Percentiles rank a stretch among this genome's conserved stretches.
These are phyloP conservation scores for Auricularia heimuer DNA, from an alignment of 768 basidiomycete species.

Conservation along the genomic window DNA sequence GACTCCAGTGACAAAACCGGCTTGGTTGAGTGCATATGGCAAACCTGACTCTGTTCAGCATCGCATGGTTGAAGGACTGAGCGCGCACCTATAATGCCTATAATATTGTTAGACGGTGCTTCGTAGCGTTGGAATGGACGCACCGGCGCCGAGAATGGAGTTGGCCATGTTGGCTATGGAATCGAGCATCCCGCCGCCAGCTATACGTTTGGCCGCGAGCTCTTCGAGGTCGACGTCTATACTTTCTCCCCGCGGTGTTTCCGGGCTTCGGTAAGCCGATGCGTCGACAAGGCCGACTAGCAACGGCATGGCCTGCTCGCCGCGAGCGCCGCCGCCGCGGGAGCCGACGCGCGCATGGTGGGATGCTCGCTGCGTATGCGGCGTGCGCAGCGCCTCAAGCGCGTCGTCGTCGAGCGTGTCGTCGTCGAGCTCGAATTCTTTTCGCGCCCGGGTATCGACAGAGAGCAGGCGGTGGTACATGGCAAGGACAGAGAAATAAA, in stretches of 20 bases:
- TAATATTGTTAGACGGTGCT: conserved; percentile 2
- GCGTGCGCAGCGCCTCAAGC: neutral
- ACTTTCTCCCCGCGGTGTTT: conserved; percentile 22
- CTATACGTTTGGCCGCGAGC: conserved; percentile 51
- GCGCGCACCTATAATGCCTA: conserved; percentile 63
- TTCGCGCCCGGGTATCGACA: neutral
- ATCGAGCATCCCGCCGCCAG: conserved; percentile 67
- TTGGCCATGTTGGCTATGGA: conserved; percentile 93
- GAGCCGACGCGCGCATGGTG: conserved; percentile 21
- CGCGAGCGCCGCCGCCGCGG: conserved; percentile 30
- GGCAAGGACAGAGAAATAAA: conserved; percentile 7
- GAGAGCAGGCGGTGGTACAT: neutral
- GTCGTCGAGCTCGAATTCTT: conserved; percentile 77
- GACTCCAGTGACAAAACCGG: conserved; percentile 85
- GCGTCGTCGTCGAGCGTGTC: conserved; percentile 11
- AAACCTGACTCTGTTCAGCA: conserved; percentile 41
- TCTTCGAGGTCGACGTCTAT: conserved; percentile 57
- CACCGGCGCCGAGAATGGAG: conserved; percentile 88
- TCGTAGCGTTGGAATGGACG: conserved; percentile 19
- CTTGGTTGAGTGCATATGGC: conserved; percentile 89
- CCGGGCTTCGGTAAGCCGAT: conserved; percentile 42
- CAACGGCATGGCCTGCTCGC: conserved; percentile 53
- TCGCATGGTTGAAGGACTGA: neutral
- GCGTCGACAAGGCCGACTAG: conserved; percentile 69
- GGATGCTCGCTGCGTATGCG: conserved; percentile 17